Evolutionary conservation across 371 early-diverging fungal species (phyloP).

Genomic region (Dichotomocladium elegans): DNA sequence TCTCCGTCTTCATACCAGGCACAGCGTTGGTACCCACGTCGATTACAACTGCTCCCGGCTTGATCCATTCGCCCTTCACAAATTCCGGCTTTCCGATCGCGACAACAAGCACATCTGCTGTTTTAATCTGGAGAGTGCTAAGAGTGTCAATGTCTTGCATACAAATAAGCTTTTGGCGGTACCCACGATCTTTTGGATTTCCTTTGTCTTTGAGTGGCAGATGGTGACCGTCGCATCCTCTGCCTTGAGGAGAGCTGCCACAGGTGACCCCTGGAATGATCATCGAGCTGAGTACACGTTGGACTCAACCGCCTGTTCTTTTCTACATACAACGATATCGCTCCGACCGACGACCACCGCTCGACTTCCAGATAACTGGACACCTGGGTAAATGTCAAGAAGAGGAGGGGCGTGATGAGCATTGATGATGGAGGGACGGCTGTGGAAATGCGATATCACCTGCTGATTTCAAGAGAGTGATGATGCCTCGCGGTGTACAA

Average conservation of each 20-base stretch:
- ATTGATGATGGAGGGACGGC: not conserved
- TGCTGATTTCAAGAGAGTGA: conserved; percentile 76
- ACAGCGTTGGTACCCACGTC: conserved; percentile 93
- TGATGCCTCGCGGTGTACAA: conserved; percentile 92
- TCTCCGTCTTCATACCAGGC: conserved; percentile 31
- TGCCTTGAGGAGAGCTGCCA: conserved; percentile 71
- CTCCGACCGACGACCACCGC: conserved; percentile 92
- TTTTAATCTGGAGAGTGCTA: conserved; percentile 34
- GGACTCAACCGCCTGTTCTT: not conserved
- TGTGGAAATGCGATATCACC: not conserved
- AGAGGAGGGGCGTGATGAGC: not conserved
- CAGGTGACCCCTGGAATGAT: conserved; percentile 68
- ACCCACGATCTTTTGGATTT: conserved; percentile 36
- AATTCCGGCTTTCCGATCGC: conserved; percentile 80
- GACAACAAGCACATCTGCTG: conserved; percentile 84
- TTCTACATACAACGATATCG: conserved; percentile 69
- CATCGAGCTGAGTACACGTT: not conserved
- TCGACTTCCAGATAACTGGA: conserved; percentile 72
- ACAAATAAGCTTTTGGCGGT: not conserved
- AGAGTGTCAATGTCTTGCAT: not conserved
- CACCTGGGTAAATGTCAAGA: not conserved
- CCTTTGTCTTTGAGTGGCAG: conserved; percentile 79
- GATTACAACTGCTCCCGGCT: conserved; percentile 87
- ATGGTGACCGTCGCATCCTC: conserved; percentile 87
- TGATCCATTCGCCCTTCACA: conserved; percentile 87